These are phyloP conservation scores for Tricholomella constricta DNA, from an alignment of 768 basidiomycete genomes.

Conservation along the genomic window DNA sequence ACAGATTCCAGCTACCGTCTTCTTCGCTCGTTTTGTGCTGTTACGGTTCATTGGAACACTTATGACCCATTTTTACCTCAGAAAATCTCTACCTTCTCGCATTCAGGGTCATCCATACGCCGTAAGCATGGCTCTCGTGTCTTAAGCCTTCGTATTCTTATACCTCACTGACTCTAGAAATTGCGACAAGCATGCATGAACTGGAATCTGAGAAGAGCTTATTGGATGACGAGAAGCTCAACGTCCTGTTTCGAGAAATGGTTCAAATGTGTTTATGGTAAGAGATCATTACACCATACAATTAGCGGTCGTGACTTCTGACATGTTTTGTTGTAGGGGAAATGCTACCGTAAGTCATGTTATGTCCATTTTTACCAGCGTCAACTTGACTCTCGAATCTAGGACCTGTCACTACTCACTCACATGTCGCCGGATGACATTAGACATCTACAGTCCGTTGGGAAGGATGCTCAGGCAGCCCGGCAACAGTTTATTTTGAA, in stretches of 20 bases:
- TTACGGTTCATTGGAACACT: slow-evolving; percentile 66
- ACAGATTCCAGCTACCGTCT: slow-evolving; percentile 70
- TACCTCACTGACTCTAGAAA: slow-evolving; percentile 45
- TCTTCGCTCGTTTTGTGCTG: slow-evolving; percentile 69
- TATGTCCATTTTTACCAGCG: neutral
- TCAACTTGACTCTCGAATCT: neutral
- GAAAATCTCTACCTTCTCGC: slow-evolving; percentile 81
- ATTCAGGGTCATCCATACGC: slow-evolving; percentile 74
- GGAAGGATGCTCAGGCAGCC: slow-evolving; percentile 75
- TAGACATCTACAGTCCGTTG: slow-evolving; percentile 78
- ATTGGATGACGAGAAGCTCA: slow-evolving; percentile 56
- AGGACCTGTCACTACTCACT: slow-evolving; percentile 91
- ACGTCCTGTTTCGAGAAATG: slow-evolving; percentile 79
- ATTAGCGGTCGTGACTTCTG: neutral
- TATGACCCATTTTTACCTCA: slow-evolving; percentile 85
- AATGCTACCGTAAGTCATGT: slow-evolving; percentile 76
- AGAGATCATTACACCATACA: slow-evolving; percentile 8
- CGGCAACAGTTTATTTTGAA: slow-evolving; percentile 80
- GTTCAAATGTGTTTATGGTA: slow-evolving; percentile 89
- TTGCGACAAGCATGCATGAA: slow-evolving; percentile 72
- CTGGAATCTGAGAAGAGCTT: slow-evolving; percentile 52
- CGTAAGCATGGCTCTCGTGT: slow-evolving; percentile 43
- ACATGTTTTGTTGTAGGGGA: slow-evolving; percentile 58
- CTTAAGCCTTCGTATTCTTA: neutral
- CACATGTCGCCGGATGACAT: slow-evolving; percentile 85